Evolutionary conservation across 805 yeast species (phyloP).

Genomic region (Suhomyces tanzawaensis): DNA sequence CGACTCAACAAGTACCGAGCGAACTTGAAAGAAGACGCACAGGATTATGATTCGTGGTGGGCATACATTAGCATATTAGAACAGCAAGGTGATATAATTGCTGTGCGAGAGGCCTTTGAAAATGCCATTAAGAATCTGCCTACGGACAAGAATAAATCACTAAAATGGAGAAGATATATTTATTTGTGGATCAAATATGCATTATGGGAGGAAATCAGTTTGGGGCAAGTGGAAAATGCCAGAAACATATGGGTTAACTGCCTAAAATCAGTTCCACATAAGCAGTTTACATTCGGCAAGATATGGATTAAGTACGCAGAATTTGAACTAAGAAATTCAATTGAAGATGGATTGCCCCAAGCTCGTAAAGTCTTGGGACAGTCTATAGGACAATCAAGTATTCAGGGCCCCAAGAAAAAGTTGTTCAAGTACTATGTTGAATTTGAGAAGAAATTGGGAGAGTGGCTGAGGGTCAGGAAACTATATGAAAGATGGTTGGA

Average conservation of each 20-base stretch:
- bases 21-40: constrained; percentile 43
- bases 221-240: constrained; percentile 43
- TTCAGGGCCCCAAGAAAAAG: constrained; percentile 51
- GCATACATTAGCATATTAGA: constrained; percentile 53
- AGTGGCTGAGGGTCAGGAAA: constrained; percentile 76
- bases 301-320: constrained; percentile 71
- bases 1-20: constrained; percentile 56
- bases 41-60: constrained; percentile 85
- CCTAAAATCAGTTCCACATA: constrained; percentile 53
- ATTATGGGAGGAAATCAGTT: constrained; percentile 54
- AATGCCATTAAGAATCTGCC: constrained; percentile 45
- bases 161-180: constrained; percentile 66
- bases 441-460: constrained; percentile 65
- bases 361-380: constrained; percentile 73
- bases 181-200: constrained; percentile 70
- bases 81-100: constrained; percentile 24
- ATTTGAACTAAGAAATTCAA: constrained; percentile 63
- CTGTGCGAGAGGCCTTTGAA: constrained; percentile 38
- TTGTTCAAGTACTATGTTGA: constrained; percentile 63
- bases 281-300: constrained; percentile 62
- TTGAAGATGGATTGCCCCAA: constrained; percentile 29
- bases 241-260: constrained; percentile 51
- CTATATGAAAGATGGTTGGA: constrained; percentile 69
- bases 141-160: constrained; percentile 21
- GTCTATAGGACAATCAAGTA: constrained; percentile 54